Conservation (phyloP, 352 stramenopile species). For the Phytophthora cryptogea region DNA sequence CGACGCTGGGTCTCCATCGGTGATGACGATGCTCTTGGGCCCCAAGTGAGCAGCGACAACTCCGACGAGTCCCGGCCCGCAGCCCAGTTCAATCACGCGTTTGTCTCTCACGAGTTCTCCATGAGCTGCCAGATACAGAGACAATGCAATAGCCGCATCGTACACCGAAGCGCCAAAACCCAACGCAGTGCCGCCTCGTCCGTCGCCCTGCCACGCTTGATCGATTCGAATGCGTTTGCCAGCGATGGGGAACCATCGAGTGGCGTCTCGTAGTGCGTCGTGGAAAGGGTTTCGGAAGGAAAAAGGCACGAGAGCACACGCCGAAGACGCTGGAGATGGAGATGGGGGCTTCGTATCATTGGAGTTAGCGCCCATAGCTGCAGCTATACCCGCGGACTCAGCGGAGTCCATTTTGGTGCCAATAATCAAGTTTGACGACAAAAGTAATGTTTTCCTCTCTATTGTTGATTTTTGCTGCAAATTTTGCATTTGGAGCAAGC, state of each 20-base stretch:
- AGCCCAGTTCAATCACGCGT: conserved; percentile 74
- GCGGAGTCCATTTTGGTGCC: conserved; percentile 11
- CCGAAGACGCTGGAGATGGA: conserved; percentile 9
- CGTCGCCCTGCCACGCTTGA: conserved; percentile 80
- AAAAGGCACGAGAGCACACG: conserved; percentile 61
- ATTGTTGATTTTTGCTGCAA: conserved; percentile 33
- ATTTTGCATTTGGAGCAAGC: conserved; percentile 32
- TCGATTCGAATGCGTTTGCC: conserved; percentile 61
- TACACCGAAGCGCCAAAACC: conserved; percentile 87
- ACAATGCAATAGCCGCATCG: conserved; percentile 75
- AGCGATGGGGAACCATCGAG: conserved; percentile 72
- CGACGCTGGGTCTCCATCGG: conserved; percentile 73
- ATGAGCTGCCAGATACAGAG: conserved; percentile 74
- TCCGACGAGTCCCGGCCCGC: conserved; percentile 72
- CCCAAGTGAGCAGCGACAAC: conserved; percentile 64
- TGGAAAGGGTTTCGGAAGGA: conserved; percentile 80
- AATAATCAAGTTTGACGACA: conserved; percentile 8
- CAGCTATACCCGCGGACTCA: conserved; percentile 11
- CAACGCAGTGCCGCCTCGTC: conserved; percentile 67
- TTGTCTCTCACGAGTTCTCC: conserved; percentile 52
- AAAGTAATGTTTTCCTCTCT: conserved; percentile 14
- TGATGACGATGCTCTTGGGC: conserved; percentile 54
- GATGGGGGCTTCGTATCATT: background rate
- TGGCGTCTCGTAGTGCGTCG: conserved; percentile 64
- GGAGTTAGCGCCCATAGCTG: conserved; percentile 15